Conservation (phyloP, 495 filamentous ascomycete genomes). For the Penicillium lagena region DNA sequence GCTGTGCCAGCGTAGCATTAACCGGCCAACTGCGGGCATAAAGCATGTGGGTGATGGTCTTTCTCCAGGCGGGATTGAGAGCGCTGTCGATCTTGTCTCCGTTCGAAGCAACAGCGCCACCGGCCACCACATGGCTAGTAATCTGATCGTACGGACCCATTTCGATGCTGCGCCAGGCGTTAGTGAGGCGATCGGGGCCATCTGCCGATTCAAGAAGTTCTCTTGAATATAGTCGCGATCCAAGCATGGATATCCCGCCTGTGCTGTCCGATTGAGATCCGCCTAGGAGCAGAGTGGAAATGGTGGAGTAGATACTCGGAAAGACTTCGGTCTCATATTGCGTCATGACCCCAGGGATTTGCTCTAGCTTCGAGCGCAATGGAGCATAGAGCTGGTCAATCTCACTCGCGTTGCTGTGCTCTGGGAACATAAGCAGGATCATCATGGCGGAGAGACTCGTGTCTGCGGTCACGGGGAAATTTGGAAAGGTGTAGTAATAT, state of each 20-base stretch:
- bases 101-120: constrained; percentile 22
- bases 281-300: constrained; percentile 8
- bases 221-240: constrained; percentile 24
- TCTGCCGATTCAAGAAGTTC: constrained; percentile 17
- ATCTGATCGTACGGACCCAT: constrained; percentile 5
- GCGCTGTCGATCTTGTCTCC: constrained; percentile 20
- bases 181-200: constrained; percentile 17
- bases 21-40: constrained; percentile 7
- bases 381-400: constrained; percentile 12
- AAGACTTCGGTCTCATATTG: constrained; percentile 6
- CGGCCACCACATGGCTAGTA: constrained; percentile 24
- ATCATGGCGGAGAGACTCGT: constrained; percentile 9
- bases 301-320: constrained; percentile 14
- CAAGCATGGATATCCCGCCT: constrained; percentile 9
- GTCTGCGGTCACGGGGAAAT: constrained; percentile 8
- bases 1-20: constrained; percentile 16
- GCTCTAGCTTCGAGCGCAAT: constrained; percentile 9
- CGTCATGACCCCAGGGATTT: constrained; percentile 7
- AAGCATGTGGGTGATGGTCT: constrained; percentile 21
- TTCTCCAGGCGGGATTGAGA: constrained; percentile 33
- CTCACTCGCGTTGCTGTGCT: constrained; percentile 11
- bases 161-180: constrained; percentile 12
- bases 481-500: constrained; percentile 29
- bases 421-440: constrained; percentile 16
- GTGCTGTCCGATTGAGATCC: constrained; percentile 14